phyloP scores from a whole-genome alignment of 2,329 filamentous ascomycete genomes.

The Paecilomyces variotii region DNA sequence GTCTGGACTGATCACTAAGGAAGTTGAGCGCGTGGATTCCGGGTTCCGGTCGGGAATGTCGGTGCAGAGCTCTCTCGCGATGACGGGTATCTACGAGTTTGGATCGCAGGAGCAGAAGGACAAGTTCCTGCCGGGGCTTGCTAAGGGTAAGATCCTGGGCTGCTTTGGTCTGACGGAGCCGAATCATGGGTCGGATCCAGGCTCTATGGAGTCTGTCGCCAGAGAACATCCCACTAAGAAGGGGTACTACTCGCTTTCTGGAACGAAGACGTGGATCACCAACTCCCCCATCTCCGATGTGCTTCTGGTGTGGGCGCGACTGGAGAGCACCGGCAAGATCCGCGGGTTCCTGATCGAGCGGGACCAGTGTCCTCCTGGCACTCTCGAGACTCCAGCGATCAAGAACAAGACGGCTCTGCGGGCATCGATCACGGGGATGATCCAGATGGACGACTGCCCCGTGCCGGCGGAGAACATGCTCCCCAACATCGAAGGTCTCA shows the following conservation, averaged over 20 bases:
- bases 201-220: slow-evolving; percentile 83
- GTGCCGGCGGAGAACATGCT: slow-evolving; percentile 92
- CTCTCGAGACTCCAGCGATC: slow-evolving; percentile 81
- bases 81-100: slow-evolving; percentile 86
- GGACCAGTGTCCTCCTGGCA: slow-evolving; percentile 74
- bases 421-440: slow-evolving; percentile 95
- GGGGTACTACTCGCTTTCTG: slow-evolving; percentile 70
- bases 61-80: slow-evolving; percentile 84
- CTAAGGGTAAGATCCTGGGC: slow-evolving; percentile 72
- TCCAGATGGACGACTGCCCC: slow-evolving; percentile 84
- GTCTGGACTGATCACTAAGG: slow-evolving; percentile 80
- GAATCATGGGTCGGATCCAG: slow-evolving; percentile 86
- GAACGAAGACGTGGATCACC: slow-evolving; percentile 91
- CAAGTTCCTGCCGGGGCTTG: slow-evolving; percentile 69
- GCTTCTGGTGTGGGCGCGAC: slow-evolving; percentile 84
- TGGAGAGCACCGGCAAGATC: slow-evolving; percentile 87
- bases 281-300: slow-evolving; percentile 86
- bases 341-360: slow-evolving; percentile 86
- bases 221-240: slow-evolving; percentile 76
- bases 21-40: slow-evolving; percentile 83
- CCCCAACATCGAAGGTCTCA: slow-evolving; percentile 75
- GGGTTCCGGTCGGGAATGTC: slow-evolving; percentile 91
- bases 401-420: slow-evolving; percentile 93
- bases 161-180: slow-evolving; percentile 89
- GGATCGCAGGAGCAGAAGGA: slow-evolving; percentile 83